A percentile compares a stretch with the other conserved stretches of the same genome.
phyloP scores from a whole-genome alignment of 306 rosid species.

The Spatholobus suberectus region DNA sequence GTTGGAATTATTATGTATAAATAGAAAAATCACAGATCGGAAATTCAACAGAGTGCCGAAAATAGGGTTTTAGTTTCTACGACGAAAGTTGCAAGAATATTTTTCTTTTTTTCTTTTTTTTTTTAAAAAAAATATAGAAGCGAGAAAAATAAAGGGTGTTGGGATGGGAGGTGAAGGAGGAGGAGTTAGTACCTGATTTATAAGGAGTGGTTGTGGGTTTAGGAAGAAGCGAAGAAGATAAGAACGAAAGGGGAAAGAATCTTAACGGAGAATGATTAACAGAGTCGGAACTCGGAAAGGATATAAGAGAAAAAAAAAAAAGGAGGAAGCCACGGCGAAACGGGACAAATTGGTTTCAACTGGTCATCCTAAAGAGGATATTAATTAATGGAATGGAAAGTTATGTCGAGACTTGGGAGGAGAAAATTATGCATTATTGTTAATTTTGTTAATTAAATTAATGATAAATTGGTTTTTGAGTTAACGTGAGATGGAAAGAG shows the following conservation, averaged over 20 bases:
- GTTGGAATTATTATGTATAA: neutral
- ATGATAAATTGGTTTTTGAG: neutral
- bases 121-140: too few species aligned
- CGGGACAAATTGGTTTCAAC: conserved; percentile 49
- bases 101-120: too few species aligned
- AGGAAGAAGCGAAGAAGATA: conserved; percentile 28
- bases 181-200: conserved; percentile 50
- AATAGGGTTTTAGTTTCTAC: neutral
- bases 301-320: conserved; percentile 27
- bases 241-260: conserved; percentile 42
- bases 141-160: neutral
- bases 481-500: conserved; percentile 2
- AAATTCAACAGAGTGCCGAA: conserved; percentile 15
- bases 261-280: conserved; percentile 50
- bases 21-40: conserved; percentile 24
- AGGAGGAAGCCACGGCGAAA: conserved; percentile 62
- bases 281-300: conserved; percentile 27
- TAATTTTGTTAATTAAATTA: neutral
- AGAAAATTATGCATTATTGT: conserved; percentile 16
- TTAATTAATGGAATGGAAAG: conserved; percentile 9
- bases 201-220: conserved; percentile 24
- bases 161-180: neutral
- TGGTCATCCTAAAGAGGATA: neutral
- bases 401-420: neutral
- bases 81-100: neutral